phyloP scores from a whole-genome alignment of 2,329 filamentous ascomycete genomes.

The Macrophomina pseudophaseolina region DNA sequence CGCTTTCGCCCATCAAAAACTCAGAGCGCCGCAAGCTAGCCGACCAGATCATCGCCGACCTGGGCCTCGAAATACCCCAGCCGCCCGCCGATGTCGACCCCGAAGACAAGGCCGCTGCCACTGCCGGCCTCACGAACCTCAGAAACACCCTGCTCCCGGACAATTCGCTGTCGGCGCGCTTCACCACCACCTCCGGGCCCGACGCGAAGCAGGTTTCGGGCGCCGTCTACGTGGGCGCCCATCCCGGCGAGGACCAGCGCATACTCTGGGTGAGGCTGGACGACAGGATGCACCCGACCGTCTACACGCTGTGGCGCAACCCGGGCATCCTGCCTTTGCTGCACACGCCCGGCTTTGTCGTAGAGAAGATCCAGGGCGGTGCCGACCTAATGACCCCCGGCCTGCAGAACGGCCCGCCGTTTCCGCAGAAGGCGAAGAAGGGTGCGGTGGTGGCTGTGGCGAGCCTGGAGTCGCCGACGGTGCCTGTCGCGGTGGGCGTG shows the following conservation, averaged over 20 bases:
- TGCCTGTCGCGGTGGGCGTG: conserved; percentile 68
- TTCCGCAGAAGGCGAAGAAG: conserved; percentile 63
- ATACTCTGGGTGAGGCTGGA: conserved; percentile 69
- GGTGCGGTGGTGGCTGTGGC: conserved; percentile 68
- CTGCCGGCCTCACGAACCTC: conserved; percentile 55
- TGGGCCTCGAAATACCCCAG: conserved; percentile 56
- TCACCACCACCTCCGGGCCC: conserved; percentile 68
- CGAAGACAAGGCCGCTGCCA: conserved; percentile 51
- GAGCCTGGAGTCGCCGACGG: conserved; percentile 62
- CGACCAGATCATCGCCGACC: conserved; percentile 69
- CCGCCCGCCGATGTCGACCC: conserved; percentile 42
- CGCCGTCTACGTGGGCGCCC: conserved; percentile 67
- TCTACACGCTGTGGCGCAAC: conserved; percentile 72
- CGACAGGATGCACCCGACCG: conserved; percentile 60
- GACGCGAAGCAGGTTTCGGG: conserved; percentile 66
- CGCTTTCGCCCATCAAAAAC: conserved; percentile 67
- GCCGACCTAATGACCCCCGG: conserved; percentile 74
- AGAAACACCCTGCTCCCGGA: conserved; percentile 68
- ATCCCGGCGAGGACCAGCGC: conserved; percentile 61
- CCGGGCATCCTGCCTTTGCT: conserved; percentile 65
- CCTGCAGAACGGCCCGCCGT: conserved; percentile 67
- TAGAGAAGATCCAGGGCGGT: conserved; percentile 67
- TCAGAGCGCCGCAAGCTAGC: conserved; percentile 71
- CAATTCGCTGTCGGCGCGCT: conserved; percentile 65
- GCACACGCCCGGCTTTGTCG: conserved; percentile 66